These are phyloP conservation scores for Xylariaceae sp. DNA, from an alignment of 2,329 filamentous ascomycete species.

Conservation along the genomic window DNA sequence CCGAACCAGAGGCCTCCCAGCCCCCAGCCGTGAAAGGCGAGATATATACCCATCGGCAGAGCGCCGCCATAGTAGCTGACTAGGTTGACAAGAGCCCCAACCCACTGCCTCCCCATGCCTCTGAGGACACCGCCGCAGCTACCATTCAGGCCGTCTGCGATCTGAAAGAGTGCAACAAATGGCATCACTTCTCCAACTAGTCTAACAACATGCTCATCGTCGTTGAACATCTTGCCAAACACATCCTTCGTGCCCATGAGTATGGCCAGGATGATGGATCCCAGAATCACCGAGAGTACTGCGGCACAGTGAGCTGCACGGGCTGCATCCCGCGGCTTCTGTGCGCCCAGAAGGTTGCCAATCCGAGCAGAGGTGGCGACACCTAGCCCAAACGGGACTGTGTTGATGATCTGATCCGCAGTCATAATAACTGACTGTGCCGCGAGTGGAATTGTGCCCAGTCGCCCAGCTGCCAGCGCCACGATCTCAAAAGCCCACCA, in stretches of 20 bases:
- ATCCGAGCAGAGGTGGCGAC: constrained; percentile 80
- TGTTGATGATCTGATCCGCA: constrained; percentile 82
- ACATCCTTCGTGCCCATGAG: constrained; percentile 74
- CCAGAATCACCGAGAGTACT: constrained; percentile 73
- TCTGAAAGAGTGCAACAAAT: constrained; percentile 87
- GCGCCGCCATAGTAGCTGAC: constrained; percentile 85
- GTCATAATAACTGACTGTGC: constrained; percentile 92
- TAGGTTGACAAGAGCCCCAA: constrained; percentile 82
- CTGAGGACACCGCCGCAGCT: constrained; percentile 81
- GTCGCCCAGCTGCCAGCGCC: constrained; percentile 78
- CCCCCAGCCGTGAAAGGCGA: constrained; percentile 88
- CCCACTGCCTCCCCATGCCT: constrained; percentile 86
- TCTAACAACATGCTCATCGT: constrained; percentile 72
- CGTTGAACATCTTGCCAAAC: constrained; percentile 82
- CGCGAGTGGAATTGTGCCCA: constrained; percentile 80
- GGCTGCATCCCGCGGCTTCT: constrained; percentile 68
- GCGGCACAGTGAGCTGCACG: constrained; percentile 79
- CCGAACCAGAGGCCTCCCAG: constrained; percentile 82
- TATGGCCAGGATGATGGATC: constrained; percentile 68
- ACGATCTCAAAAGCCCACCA: constrained; percentile 97
- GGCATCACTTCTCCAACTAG: constrained; percentile 82
- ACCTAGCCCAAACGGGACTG: constrained; percentile 85
- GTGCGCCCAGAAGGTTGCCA: constrained; percentile 79
- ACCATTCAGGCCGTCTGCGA: constrained; percentile 86
- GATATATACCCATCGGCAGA: constrained; percentile 79